Evolutionary conservation across 805 yeast species (phyloP).

Genomic region (Middelhovenomyces tepae): DNA sequence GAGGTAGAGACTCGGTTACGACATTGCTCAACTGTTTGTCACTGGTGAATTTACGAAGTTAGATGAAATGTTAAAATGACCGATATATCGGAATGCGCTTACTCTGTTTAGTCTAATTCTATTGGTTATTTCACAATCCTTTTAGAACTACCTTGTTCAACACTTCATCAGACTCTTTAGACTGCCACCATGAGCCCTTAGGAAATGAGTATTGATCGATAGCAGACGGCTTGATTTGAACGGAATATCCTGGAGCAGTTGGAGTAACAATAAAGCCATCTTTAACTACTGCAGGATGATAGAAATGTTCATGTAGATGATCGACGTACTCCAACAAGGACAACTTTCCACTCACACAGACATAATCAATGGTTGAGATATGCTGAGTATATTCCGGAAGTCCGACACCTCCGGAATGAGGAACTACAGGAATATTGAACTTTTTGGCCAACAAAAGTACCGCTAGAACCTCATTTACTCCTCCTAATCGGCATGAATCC

Average conservation of each 20-base stretch:
- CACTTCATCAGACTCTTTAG: too few relatives aligned
- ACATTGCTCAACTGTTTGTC: too few relatives aligned
- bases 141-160: too few relatives aligned
- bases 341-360: constrained; percentile 24
- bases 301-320: constrained; percentile 26
- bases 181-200: constrained; percentile 28
- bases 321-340: constrained; percentile 27
- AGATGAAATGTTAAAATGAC: too few relatives aligned
- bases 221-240: constrained; percentile 23
- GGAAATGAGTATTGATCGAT: constrained; percentile 24
- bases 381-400: constrained; percentile 31
- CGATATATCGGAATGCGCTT: too few relatives aligned
- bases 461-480: constrained; percentile 28
- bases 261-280: constrained; percentile 28
- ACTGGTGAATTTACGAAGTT: too few relatives aligned
- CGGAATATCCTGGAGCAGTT: constrained; percentile 27
- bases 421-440: constrained; percentile 27
- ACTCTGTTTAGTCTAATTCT: too few relatives aligned
- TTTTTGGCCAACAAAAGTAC: constrained; percentile 29
- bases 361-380: constrained; percentile 27
- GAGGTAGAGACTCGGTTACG: too few relatives aligned
- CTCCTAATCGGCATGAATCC: constrained; percentile 30
- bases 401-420: constrained; percentile 32
- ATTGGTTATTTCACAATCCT: too few relatives aligned
- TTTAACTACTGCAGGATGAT: constrained; percentile 23